Evolutionary conservation across 257 asterid genomes (phyloP).

Genomic region (Paulownia fortunei): DNA sequence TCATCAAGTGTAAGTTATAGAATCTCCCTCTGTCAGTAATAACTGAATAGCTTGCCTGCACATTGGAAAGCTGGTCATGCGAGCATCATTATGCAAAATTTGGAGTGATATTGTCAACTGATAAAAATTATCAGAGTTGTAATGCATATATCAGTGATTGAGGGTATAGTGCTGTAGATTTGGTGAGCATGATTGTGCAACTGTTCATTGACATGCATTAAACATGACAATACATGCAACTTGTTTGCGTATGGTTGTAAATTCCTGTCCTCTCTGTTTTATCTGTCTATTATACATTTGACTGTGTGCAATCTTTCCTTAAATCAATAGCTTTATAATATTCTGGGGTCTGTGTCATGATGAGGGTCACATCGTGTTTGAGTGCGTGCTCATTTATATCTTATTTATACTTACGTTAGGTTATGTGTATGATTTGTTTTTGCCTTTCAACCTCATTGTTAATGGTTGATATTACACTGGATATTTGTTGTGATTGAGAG

Average conservation of each 20-base stretch:
- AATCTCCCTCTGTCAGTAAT: background rate
- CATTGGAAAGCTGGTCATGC: background rate
- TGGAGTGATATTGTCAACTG: background rate
- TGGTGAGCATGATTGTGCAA: background rate
- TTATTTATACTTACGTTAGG: slow-evolving; percentile 1
- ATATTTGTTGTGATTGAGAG: slow-evolving; percentile 17
- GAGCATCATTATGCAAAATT: slow-evolving; percentile 13
- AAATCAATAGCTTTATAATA: background rate
- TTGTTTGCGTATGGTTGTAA: slow-evolving; percentile 18
- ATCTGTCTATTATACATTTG: background rate
- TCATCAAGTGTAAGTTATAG: background rate
- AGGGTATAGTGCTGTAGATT: background rate
- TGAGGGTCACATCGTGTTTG: slow-evolving; percentile 9
- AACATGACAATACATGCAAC: background rate
- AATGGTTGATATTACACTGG: slow-evolving; percentile 6
- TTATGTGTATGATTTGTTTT: slow-evolving; percentile 7
- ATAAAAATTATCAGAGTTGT: background rate
- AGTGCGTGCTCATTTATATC: slow-evolving; percentile 23
- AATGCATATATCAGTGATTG: background rate
- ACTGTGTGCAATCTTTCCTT: background rate
- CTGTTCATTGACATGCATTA: slow-evolving; percentile 12
- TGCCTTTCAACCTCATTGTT: slow-evolving; percentile 1
- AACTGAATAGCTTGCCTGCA: background rate
- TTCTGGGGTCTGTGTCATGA: background rate
- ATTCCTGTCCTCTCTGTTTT: background rate